Evolutionary conservation across 2,329 filamentous ascomycete species (phyloP).

Genomic region (Mycosphaerelloides madeirae): DNA sequence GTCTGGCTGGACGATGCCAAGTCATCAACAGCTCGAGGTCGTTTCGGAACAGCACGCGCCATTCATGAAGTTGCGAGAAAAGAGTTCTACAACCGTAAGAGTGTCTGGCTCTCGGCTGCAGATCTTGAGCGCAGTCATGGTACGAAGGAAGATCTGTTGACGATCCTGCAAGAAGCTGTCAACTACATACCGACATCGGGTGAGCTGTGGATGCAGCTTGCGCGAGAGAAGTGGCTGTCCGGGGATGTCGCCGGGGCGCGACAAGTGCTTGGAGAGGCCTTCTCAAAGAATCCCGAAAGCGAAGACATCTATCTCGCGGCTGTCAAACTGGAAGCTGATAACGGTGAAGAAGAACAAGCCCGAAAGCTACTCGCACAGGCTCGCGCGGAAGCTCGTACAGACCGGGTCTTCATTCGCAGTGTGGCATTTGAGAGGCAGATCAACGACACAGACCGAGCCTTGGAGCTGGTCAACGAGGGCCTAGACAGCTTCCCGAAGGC

Average conservation of each 20-base stretch:
- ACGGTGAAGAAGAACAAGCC: conserved; percentile 74
- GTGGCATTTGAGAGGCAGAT: conserved; percentile 87
- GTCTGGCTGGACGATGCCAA: conserved; percentile 94
- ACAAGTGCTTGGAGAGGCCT: conserved; percentile 78
- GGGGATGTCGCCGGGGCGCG: conserved; percentile 84
- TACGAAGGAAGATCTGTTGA: conserved; percentile 73
- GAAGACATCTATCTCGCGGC: conserved; percentile 97
- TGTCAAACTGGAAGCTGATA: conserved; percentile 93
- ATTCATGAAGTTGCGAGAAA: conserved; percentile 89
- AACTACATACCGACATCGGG: conserved; percentile 89
- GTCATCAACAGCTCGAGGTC: conserved; percentile 71
- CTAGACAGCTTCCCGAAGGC: conserved; percentile 79
- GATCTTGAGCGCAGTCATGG: conserved; percentile 90
- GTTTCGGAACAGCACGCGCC: conserved; percentile 83
- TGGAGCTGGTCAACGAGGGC: conserved; percentile 82
- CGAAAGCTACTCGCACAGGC: conserved; percentile 76
- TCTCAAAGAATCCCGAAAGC: conserved; percentile 92
- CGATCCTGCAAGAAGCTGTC: conserved; percentile 85
- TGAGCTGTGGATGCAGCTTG: conserved; percentile 91
- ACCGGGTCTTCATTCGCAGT: conserved; percentile 95
- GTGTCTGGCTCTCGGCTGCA: conserved; percentile 83
- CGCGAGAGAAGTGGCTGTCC: conserved; percentile 87
- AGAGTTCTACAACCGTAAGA: conserved; percentile 82
- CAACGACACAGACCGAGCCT: conserved; percentile 70
- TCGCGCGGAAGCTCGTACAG: conserved; percentile 82